These are phyloP conservation scores for Leishmania guyanensis DNA, from an alignment of 208 protist genomes.

Conservation along the genomic window DNA sequence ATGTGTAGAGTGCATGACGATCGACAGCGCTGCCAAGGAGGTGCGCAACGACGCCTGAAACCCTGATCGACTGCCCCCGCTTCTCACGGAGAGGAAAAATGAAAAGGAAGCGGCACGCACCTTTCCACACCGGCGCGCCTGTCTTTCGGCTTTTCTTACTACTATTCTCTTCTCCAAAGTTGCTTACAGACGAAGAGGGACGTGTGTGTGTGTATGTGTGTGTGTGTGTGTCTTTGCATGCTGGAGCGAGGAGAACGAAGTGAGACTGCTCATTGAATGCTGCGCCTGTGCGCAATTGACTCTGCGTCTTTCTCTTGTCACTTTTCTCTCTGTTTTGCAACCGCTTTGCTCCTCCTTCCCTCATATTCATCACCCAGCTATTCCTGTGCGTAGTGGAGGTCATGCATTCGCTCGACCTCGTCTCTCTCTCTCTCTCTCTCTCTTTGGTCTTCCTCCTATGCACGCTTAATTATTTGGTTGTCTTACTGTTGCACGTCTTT, in stretches of 20 bases:
- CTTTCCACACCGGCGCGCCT: background rate
- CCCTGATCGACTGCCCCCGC: background rate
- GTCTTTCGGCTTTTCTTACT: background rate
- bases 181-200: background rate
- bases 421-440: background rate
- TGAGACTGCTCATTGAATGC: background rate
- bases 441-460: background rate
- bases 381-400: background rate
- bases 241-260: background rate
- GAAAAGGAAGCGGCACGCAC: background rate
- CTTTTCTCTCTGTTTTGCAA: background rate
- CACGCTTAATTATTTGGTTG: background rate
- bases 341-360: background rate
- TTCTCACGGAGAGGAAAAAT: background rate
- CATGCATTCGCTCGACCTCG: background rate
- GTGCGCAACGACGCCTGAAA: background rate
- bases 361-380: background rate
- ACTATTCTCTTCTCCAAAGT: background rate
- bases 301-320: background rate
- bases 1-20: background rate
- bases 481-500: background rate
- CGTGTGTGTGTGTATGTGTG: background rate
- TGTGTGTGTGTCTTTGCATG: background rate
- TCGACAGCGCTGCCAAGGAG: background rate
- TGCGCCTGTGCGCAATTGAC: background rate